Percentiles rank a stretch among this genome's conserved stretches.
phyloP scores from a whole-genome alignment of 2,329 filamentous ascomycete genomes.

The Colletotrichum kahawae region DNA sequence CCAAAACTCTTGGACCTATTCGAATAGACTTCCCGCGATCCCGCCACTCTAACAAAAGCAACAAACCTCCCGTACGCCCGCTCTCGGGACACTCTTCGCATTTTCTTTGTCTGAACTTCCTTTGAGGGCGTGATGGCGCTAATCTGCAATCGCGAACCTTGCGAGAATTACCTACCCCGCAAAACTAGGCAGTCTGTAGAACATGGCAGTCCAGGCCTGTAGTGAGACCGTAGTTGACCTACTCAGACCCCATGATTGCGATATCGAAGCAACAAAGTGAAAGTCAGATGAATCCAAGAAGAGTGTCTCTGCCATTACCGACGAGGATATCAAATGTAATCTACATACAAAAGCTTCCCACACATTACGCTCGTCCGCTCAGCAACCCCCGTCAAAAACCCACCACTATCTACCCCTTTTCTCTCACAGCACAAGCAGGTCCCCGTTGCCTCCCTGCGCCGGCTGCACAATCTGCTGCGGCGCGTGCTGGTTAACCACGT shows the following conservation, averaged over 20 bases:
- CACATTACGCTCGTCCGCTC: background rate
- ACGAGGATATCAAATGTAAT: constrained; percentile 7
- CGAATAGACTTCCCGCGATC: constrained; percentile 11
- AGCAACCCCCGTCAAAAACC: background rate
- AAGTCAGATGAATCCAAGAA: background rate
- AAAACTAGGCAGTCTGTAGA: background rate
- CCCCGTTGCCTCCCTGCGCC: constrained; percentile 70
- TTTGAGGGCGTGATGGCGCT: background rate
- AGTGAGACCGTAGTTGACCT: background rate
- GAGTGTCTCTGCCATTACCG: background rate
- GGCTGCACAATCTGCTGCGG: constrained; percentile 78
- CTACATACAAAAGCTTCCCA: background rate
- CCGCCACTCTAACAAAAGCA: background rate
- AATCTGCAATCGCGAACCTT: background rate
- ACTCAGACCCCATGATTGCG: background rate
- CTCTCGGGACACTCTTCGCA: background rate
- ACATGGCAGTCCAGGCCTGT: background rate
- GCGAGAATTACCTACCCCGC: background rate
- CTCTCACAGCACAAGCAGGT: constrained; percentile 69
- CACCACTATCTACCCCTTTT: background rate
- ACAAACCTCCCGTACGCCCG: background rate
- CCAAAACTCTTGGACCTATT: background rate
- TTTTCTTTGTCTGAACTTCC: background rate
- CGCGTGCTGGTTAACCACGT: constrained; percentile 83
- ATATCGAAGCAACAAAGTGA: background rate